Conservation (phyloP, 2,329 filamentous ascomycete species). For the Diplodia mutila region DNA sequence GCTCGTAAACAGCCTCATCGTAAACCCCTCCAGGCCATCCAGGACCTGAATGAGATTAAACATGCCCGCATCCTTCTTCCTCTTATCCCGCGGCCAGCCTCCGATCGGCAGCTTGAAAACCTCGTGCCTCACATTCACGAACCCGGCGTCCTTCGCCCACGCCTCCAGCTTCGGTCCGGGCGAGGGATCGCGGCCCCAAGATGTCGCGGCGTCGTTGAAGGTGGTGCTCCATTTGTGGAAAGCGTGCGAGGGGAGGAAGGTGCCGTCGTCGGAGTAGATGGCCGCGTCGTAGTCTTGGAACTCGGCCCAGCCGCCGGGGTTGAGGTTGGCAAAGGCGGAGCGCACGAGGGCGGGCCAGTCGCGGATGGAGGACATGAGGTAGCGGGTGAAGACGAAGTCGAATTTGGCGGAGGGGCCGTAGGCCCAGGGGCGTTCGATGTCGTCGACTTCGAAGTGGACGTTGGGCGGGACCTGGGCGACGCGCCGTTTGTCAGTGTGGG, state of each 20-base stretch:
- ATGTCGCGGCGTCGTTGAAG: background rate
- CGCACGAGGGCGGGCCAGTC: slow-evolving; percentile 40
- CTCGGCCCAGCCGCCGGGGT: slow-evolving; percentile 42
- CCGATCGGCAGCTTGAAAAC: slow-evolving; percentile 36
- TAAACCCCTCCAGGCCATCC: slow-evolving; percentile 36
- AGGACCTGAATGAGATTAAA: slow-evolving; percentile 34
- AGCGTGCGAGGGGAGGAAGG: background rate
- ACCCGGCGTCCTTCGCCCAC: slow-evolving; percentile 38
- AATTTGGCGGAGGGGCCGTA: slow-evolving; percentile 36
- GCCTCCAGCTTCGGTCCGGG: slow-evolving; percentile 34
- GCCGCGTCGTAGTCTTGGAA: slow-evolving; percentile 35
- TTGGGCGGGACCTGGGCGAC: slow-evolving; percentile 43
- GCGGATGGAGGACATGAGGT: slow-evolving; percentile 36
- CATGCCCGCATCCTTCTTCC: slow-evolving; percentile 35
- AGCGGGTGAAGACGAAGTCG: slow-evolving; percentile 42
- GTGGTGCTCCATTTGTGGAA: slow-evolving; percentile 11
- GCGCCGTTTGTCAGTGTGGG: too few relatives aligned
- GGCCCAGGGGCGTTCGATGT: slow-evolving; percentile 46
- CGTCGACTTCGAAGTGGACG: slow-evolving; percentile 48
- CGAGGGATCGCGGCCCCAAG: background rate
- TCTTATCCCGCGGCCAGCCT: slow-evolving; percentile 31
- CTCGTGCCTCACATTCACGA: slow-evolving; percentile 40
- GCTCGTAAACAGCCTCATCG: slow-evolving; percentile 29
- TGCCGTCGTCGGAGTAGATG: slow-evolving; percentile 1
- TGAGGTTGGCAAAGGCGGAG: slow-evolving; percentile 35